phyloP scores from a whole-genome alignment of 305 asterid species.

The Fraxinus velutina region DNA sequence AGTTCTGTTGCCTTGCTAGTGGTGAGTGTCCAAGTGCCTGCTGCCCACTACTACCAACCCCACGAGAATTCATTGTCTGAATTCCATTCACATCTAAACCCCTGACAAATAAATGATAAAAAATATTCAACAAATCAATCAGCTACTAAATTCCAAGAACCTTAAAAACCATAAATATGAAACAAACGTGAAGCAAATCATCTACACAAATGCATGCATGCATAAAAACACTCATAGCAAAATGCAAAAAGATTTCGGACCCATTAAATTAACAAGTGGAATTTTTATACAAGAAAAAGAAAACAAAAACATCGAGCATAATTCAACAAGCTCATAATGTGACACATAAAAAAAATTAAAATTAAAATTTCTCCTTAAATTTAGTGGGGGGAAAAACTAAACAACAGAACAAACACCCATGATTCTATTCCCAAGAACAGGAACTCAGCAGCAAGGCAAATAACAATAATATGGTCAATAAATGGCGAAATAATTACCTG shows the following conservation, averaged over 20 bases:
- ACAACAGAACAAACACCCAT: constrained; percentile 16
- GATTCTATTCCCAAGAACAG: constrained; percentile 17
- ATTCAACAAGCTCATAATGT: background rate
- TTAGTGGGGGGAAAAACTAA: constrained; percentile 7
- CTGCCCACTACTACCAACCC: constrained; percentile 39
- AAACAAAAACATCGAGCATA: background rate
- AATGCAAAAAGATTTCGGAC: constrained; percentile 8
- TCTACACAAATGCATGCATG: background rate
- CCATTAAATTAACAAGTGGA: constrained; percentile 5
- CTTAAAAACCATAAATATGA: background rate
- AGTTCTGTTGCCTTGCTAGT: constrained; percentile 39
- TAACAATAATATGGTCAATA: constrained; percentile 2
- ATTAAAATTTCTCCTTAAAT: background rate
- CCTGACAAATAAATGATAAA: constrained; percentile 12
- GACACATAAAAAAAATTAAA: background rate
- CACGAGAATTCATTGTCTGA: constrained; percentile 69
- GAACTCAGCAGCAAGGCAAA: background rate
- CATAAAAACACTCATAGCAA: background rate
- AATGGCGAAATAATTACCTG: constrained; percentile 5
- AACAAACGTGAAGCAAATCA: background rate
- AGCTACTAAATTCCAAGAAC: background rate
- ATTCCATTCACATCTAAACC: constrained; percentile 52
- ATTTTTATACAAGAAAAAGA: background rate
- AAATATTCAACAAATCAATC: constrained; percentile 7
- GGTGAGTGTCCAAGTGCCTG: constrained; percentile 40